Evolutionary conservation across 352 stramenopile genomes (phyloP).

Genomic region (Sclerospora graminicola): DNA sequence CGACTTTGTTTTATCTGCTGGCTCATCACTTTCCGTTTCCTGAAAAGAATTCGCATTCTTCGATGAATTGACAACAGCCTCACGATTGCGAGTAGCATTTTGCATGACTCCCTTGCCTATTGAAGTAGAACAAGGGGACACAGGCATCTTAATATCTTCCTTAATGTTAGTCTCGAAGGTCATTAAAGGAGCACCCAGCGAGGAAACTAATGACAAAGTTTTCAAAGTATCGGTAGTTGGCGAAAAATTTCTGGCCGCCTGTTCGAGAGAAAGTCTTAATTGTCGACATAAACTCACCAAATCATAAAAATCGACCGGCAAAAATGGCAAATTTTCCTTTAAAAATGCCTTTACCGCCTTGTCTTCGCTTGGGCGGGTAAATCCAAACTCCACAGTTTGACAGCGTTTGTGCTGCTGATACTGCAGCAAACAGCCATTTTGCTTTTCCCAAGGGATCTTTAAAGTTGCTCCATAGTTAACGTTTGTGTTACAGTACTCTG

Average conservation of each 20-base stretch:
- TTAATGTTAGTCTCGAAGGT: conserved; percentile 9
- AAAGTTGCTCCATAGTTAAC: conserved; percentile 73
- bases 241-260: conserved; percentile 14
- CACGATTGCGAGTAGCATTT: conserved; percentile 1
- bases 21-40: conserved; percentile 8
- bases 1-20: conserved; percentile 5
- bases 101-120: conserved; percentile 8
- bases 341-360: conserved; percentile 44
- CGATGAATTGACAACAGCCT: conserved; percentile 9
- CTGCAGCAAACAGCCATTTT: conserved; percentile 27
- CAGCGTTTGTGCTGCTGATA: conserved; percentile 70
- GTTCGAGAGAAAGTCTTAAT: conserved; percentile 36
- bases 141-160: conserved; percentile 18
- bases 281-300: conserved; percentile 54
- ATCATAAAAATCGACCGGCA: conserved; percentile 73
- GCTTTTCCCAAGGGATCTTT: conserved; percentile 43
- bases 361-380: conserved; percentile 40
- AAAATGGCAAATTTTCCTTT: conserved; percentile 48
- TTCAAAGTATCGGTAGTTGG: conserved; percentile 9
- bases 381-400: conserved; percentile 39
- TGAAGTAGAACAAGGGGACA: conserved; percentile 7
- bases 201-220: conserved; percentile 26
- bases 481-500: conserved; percentile 80
- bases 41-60: conserved; percentile 20
- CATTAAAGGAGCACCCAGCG: conserved; percentile 17